Evolutionary conservation across 805 yeast species (phyloP).

Genomic region (Lachancea mirantina): DNA sequence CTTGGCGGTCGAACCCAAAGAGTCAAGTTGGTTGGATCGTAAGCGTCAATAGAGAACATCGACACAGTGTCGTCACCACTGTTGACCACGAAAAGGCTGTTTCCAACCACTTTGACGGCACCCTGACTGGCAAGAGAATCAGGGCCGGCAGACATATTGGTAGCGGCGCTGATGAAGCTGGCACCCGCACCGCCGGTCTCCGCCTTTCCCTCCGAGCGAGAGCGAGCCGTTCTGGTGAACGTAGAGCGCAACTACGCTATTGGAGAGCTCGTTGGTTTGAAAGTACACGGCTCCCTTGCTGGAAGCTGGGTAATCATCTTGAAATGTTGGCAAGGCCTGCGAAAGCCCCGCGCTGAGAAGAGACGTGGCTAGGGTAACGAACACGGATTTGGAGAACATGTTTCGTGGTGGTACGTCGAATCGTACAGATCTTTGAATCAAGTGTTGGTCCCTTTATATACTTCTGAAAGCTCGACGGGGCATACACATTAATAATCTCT

Average conservation of each 20-base stretch:
- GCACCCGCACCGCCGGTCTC: constrained; percentile 10
- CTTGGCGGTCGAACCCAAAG: constrained; percentile 5
- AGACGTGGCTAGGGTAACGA: too few species aligned
- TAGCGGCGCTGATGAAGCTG: constrained; percentile 9
- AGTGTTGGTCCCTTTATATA: too few species aligned
- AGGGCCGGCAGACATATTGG: constrained; percentile 7
- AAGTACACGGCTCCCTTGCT: constrained; percentile 7
- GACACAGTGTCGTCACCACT: constrained; percentile 10
- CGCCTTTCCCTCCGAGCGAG: constrained; percentile 1
- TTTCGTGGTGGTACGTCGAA: too few species aligned
- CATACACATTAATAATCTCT: too few species aligned
- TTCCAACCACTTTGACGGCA: constrained; percentile 4
- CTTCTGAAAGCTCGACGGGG: too few species aligned
- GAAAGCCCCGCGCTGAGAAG: too few species aligned
- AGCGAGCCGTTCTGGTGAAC: constrained; percentile 6
- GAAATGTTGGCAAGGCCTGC: too few species aligned
- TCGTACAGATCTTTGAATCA: too few species aligned
- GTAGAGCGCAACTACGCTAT: constrained; percentile 5
- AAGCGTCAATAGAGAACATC: constrained; percentile 6
- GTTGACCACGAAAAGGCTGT: constrained; percentile 9
- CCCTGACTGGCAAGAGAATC: constrained; percentile 11
- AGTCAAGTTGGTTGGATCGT: constrained; percentile 7
- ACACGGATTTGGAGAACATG: too few species aligned
- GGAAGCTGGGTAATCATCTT: too few species aligned
- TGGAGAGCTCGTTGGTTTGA: constrained; percentile 5